Evolutionary conservation across 1,284 basidiomycete species (phyloP), one percentile per base, ranked within the genome.

Genomic region (Calocybe gambosa): DNA sequence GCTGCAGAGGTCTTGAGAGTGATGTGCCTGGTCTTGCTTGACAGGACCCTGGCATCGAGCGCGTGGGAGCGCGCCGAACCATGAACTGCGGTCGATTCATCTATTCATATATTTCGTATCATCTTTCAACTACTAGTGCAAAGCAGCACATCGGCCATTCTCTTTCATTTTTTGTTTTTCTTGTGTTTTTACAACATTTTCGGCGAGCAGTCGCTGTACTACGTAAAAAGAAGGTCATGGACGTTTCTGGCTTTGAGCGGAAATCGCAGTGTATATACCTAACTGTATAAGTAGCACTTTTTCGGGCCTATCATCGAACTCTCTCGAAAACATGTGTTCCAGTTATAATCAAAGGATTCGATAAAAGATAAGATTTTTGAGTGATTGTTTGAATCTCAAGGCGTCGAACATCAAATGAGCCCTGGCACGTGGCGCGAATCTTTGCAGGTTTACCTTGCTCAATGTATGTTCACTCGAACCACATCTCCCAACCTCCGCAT

Each of bases 401-500:
- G 25, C 21, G 6, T 42, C 21, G 40, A 31, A 3, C 40, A 42
- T 31, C 19, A 33, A n/a, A 2, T 9, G 13, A 23, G 3, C 1
- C 8, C 8, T 26, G 34, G 31, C 34, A 43, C 42, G 34, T 43
- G 42, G 34, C 8, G 16, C 31, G 31, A 34, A 28, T 43, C 23
- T 39, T 21, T 12, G 10, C 26, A 20, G 3, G 25, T 1, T 31
- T 4, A 31, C 6, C 13, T 15, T 34, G 9, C 36, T 43, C 15
- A 21, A 74, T 74, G 71, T 69, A 69, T 52, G 58, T 66, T 20
- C 69, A 71, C 52, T 61, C 65, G 16, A 68, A 66, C 49, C 79
- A 81, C 62, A 89, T 89, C 55, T 80, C 82, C 19, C 85, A 88
- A 58, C 89, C 89, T 9, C 89, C 89, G 15, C 89, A 92, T 65